Percentiles rank a stretch among this genome's conserved stretches.
These are phyloP conservation scores for Plantago elongata DNA, from an alignment of 257 asterid genomes.

Conservation along the genomic window DNA sequence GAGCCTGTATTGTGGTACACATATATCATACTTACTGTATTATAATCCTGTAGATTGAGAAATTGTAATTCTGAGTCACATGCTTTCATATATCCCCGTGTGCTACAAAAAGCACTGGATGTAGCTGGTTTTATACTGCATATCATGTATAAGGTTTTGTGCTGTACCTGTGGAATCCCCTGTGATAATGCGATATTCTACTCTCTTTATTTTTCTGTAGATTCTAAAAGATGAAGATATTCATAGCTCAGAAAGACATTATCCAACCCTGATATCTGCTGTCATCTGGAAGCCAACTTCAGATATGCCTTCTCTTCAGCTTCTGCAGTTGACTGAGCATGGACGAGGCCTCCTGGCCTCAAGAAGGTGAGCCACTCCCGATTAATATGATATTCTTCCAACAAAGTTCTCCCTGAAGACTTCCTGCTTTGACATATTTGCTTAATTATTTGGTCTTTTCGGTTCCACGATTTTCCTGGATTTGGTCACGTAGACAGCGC, in stretches of 20 bases:
- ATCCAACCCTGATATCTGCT: conserved; percentile 33
- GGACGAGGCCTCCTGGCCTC: conserved; percentile 91
- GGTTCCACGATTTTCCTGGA: too few relatives aligned
- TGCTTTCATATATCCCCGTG: too few relatives aligned
- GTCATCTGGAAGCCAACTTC: conserved; percentile 33
- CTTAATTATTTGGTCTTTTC: background rate
- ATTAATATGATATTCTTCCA: conserved; percentile 3
- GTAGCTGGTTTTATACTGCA: too few relatives aligned
- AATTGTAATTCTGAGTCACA: too few relatives aligned
- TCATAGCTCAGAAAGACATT: conserved; percentile 26
- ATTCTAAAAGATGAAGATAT: conserved; percentile 26
- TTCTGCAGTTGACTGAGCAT: conserved; percentile 91
- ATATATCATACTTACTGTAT: too few relatives aligned
- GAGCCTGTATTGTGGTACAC: too few relatives aligned
- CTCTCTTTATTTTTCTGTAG: conserved; percentile 24
- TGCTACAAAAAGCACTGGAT: too few relatives aligned
- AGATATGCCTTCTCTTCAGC: conserved; percentile 95
- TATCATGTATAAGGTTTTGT: too few relatives aligned
- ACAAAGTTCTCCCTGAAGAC: background rate
- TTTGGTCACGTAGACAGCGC: too few relatives aligned
- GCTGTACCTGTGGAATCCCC: conserved; percentile 5
- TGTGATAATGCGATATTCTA: conserved; percentile 15
- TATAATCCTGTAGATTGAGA: too few relatives aligned
- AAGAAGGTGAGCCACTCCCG: conserved; percentile 54
- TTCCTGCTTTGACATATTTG: background rate